Evolutionary conservation across 2,329 filamentous ascomycete genomes (phyloP), one percentile per base, ranked within the genome.

Genomic region (Ilyonectria robusta): DNA sequence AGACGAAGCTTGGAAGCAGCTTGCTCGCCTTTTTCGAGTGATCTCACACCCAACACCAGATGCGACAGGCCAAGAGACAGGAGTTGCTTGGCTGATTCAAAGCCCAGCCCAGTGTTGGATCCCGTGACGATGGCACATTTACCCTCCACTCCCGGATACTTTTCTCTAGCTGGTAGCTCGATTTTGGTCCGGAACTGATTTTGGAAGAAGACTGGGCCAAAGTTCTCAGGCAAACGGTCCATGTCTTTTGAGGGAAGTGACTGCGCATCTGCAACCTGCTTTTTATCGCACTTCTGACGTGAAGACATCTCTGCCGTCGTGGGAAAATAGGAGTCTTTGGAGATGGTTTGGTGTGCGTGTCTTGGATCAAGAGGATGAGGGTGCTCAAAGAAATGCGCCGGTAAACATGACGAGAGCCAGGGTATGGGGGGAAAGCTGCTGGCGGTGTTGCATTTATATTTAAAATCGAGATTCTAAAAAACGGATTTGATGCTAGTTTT

Each of bases 21-120:
- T 3, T n/a, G 46, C 10, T 56, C 59, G 0, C 74, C 74, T 1
- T 42, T 65, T 6, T 74, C 64, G 0, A 74, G 31, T 1, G 70
- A 71, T 3, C 74, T 13, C 0, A 74, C 72, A 10, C 66, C 72
- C 72, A 74, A 70, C 0, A 74, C 23, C 0, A 74, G 50, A 8
- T 64, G 72, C 0, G 66, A 64, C 0, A 73, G 50, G 2, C 72
- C 73, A 3, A 76, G 50, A 0, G 53, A 59, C 9, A 77, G 68
- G 1, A 77, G 59, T 7, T 77, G 74, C 13, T 66, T 70, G 4
- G 73, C 72, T 10, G 69, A 60, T 42, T 75, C 72, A n/a, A 74
- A 70, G 0, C 75, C 75, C 4, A 77, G 67, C 3, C 75, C 75
- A 1, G 62, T 71, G 59, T 77, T 77, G 33, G 75, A 72, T 19